Evolutionary conservation across 1,139 yeast species (phyloP), one percentile per base, ranked within the genome.

Genomic region (Geotrichum histeridarum): DNA sequence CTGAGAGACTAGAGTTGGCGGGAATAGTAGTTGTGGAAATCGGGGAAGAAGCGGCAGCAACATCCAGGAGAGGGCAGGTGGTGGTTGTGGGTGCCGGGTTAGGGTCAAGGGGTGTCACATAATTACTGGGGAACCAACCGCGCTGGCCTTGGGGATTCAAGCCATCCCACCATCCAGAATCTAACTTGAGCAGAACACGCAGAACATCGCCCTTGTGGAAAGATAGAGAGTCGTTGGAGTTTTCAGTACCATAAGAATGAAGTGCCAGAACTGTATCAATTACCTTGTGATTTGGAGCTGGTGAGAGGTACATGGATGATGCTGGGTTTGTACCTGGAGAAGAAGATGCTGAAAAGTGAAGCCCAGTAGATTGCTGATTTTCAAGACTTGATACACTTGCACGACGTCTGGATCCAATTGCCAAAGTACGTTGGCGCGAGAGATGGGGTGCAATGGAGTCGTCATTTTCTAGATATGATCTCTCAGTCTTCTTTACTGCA

Each of bases 191-290:
- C 30, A 87, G 76, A n/a, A 88, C 73, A 55, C 76, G 70, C 62
- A 82, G 77, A 60, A 86, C 71, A 67, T 90, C 96, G 58, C 73
- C 73, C 31, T 60, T 80, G 78, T 38, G 82, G 77, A 65, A 93
- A 81, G 60, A 77, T 79, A 63, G 78, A 75, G 72, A 86, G 27
- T 22, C 27, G 89, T 64, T 81, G 76, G 59, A 84, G 80, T 67
- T 93, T 71, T 59, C 80, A 74, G 72, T 95, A 81, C 55, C 47
- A 53, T 65, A n/a, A 90, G 84, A 31, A 86, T 93, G 71, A 79
- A 88, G 8, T 81, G 30, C 96, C 7, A 60, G 56, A 8, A 64
- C 68, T 5, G 61, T 58, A 42, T 60, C 67, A 30, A 61, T 55
- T 31, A 56, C 48, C 9, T 50, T 50, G 27, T 43, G 48, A 33